phyloP scores from a whole-genome alignment of 805 yeast genomes.

The Saccharomycopsis microspora region DNA sequence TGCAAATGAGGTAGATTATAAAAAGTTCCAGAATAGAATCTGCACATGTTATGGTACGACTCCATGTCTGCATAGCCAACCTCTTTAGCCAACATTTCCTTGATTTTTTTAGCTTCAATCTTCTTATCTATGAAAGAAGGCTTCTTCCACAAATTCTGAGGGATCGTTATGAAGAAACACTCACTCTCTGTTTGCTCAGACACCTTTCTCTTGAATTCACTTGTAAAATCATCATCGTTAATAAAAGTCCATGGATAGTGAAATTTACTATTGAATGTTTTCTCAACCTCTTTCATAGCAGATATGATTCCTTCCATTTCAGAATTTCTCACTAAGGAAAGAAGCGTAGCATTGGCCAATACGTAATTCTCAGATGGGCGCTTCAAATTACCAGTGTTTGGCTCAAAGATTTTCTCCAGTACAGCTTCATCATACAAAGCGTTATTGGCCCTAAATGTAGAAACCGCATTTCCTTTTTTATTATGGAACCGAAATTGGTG shows the following conservation, averaged over 20 bases:
- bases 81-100: slow-evolving; percentile 28
- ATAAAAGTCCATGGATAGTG: slow-evolving; percentile 73
- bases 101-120: slow-evolving; percentile 30
- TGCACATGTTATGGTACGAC: slow-evolving; percentile 79
- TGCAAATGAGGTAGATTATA: slow-evolving; percentile 51
- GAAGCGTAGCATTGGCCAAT: slow-evolving; percentile 64
- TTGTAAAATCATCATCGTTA: slow-evolving; percentile 58
- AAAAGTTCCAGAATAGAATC: slow-evolving; percentile 59
- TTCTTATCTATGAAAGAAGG: slow-evolving; percentile 44
- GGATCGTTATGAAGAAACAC: slow-evolving; percentile 33
- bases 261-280: slow-evolving; percentile 54
- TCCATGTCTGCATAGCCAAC: slow-evolving; percentile 50
- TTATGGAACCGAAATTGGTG: slow-evolving; percentile 5
- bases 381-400: slow-evolving; percentile 29
- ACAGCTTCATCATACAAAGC: slow-evolving; percentile 27
- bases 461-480: neutral
- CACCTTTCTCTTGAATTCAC: slow-evolving; percentile 40
- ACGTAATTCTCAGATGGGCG: slow-evolving; percentile 20
- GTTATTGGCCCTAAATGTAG: slow-evolving; percentile 27
- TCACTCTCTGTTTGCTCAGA: slow-evolving; percentile 25
- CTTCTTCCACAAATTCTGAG: slow-evolving; percentile 42
- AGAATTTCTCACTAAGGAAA: slow-evolving; percentile 60
- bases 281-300: slow-evolving; percentile 53
- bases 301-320: slow-evolving; percentile 38
- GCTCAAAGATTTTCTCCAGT: slow-evolving; percentile 31